phyloP scores from a whole-genome alignment of 2,329 filamentous ascomycete species.

The Cladophialophora bantiana region DNA sequence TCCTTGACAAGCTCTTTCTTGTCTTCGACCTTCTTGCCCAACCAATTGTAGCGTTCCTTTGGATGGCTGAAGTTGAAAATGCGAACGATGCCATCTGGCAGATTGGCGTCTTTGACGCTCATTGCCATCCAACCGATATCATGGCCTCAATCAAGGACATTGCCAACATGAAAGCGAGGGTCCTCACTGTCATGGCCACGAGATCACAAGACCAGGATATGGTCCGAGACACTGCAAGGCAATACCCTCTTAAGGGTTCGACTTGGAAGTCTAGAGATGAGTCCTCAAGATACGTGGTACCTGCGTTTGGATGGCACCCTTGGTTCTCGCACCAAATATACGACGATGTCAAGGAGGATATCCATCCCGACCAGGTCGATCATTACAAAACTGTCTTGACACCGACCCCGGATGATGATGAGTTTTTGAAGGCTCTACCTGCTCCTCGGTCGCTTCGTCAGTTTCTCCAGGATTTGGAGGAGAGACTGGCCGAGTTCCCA shows the following conservation, averaged over 20 bases:
- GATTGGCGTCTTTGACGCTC: conserved; percentile 68
- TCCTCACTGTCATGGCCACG: conserved; percentile 69
- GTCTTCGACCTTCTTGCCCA: background rate
- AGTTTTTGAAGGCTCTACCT: conserved; percentile 60
- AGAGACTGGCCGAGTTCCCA: conserved; percentile 59
- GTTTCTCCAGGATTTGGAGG: conserved; percentile 59
- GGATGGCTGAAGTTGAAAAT: background rate
- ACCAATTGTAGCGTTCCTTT: background rate
- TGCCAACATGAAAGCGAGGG: conserved; percentile 62
- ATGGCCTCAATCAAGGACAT: conserved; percentile 64
- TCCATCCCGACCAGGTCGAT: conserved; percentile 45
- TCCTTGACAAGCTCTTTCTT: background rate
- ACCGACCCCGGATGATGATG: conserved; percentile 54
- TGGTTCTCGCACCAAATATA: conserved; percentile 72
- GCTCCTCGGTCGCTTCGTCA: conserved; percentile 60
- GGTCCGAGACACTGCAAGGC: conserved; percentile 58
- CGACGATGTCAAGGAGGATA: conserved; percentile 46
- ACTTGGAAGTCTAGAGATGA: conserved; percentile 20
- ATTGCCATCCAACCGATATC: conserved; percentile 72
- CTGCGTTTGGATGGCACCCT: conserved; percentile 72
- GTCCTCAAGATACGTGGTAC: conserved; percentile 58
- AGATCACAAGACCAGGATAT: conserved; percentile 67
- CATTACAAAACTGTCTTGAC: conserved; percentile 65
- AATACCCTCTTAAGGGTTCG: conserved; percentile 24
- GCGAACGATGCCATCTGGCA: conserved; percentile 55